Conservation (phyloP, 805 yeast genomes). For the Wickerhamomyces ciferrii region DNA sequence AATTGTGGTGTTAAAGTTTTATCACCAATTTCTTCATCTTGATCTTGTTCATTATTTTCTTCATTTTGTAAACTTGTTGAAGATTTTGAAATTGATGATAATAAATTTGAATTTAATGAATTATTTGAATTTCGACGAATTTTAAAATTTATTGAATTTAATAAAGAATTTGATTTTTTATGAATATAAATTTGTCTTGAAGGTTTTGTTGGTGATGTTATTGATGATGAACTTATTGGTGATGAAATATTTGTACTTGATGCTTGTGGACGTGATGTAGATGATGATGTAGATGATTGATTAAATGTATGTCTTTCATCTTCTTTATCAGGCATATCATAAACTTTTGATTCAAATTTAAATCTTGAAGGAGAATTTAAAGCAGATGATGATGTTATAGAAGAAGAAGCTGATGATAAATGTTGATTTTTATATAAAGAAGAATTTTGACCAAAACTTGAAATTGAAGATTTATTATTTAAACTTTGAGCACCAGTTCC, state of each 20-base stretch:
- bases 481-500: background rate
- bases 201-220: background rate
- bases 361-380: conserved; percentile 21
- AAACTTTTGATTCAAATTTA: conserved; percentile 30
- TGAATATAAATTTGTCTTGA: conserved; percentile 5
- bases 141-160: conserved; percentile 11
- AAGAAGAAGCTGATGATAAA: conserved; percentile 10
- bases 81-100: background rate
- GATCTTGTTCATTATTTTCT: conserved; percentile 1
- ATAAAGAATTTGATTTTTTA: conserved; percentile 18
- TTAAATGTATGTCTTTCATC: background rate
- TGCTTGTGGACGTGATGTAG: background rate
- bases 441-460: conserved; percentile 15
- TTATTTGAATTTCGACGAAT: conserved; percentile 16
- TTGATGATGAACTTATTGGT: background rate
- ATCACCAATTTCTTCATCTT: conserved; percentile 15
- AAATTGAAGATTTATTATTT: conserved; percentile 14
- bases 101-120: conserved; percentile 2
- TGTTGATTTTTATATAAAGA: conserved; percentile 9
- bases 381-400: conserved; percentile 7
- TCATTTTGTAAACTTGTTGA: background rate
- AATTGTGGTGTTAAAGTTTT: conserved; percentile 17
- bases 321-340: conserved; percentile 26
- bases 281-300: background rate
- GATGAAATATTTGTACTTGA: background rate